Evolutionary conservation across 2,329 filamentous ascomycete genomes (phyloP).

Genomic region (Colletotrichum liriopes): DNA sequence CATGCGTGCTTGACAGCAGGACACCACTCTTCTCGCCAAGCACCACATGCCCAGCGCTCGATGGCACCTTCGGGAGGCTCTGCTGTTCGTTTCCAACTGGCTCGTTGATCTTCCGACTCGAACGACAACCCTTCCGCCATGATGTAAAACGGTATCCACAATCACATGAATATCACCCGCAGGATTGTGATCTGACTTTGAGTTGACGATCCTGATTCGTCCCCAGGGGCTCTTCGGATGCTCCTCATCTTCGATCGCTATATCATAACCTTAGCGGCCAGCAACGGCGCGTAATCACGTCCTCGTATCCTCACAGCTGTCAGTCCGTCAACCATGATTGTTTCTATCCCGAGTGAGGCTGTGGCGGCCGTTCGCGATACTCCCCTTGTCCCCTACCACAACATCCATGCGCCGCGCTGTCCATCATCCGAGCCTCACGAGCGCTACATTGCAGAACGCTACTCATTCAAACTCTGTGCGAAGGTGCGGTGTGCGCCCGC

Average conservation of each 20-base stretch:
- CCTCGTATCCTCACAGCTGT: neutral
- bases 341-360: conserved; percentile 41
- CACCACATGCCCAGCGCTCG: neutral
- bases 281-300: conserved; percentile 8
- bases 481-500: conserved; percentile 8
- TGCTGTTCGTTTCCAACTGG: conserved; percentile 27
- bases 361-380: conserved; percentile 13
- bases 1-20: conserved; percentile 19
- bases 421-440: neutral
- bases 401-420: conserved; percentile 9
- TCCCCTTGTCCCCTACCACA: neutral
- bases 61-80: conserved; percentile 31
- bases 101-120: conserved; percentile 13
- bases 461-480: conserved; percentile 15
- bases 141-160: conserved; percentile 36
- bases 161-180: conserved; percentile 30
- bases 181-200: conserved; percentile 27
- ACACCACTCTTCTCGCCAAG: neutral
- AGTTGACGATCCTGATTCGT: conserved; percentile 22
- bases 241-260: neutral
- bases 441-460: conserved; percentile 1
- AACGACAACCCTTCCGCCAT: conserved; percentile 22
- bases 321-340: neutral
- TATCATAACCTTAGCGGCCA: conserved; percentile 5
- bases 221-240: neutral